Percentiles rank a stretch among this genome's conserved stretches.
phyloP scores from a whole-genome alignment of 2,329 filamentous ascomycete genomes.

The Plenodomus biglobosus region DNA sequence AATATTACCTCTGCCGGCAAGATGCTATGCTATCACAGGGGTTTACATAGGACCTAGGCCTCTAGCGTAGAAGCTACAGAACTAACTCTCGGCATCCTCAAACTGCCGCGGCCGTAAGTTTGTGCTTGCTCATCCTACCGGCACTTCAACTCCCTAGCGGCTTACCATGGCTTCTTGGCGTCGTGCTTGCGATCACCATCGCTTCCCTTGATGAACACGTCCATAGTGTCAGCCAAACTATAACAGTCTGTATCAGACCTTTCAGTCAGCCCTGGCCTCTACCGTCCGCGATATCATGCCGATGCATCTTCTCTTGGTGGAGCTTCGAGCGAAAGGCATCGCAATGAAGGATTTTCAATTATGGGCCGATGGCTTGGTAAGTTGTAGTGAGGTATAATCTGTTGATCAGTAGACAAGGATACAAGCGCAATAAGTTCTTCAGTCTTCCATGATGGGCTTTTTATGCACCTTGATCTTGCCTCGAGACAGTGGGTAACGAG shows the following conservation, averaged over 20 bases:
- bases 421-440: slow-evolving; percentile 2
- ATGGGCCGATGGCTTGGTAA: neutral
- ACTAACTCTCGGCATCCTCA: slow-evolving; percentile 9
- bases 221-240: slow-evolving; percentile 3
- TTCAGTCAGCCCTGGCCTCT: slow-evolving; percentile 6
- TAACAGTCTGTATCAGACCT: slow-evolving; percentile 4
- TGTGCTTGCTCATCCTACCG: slow-evolving; percentile 8
- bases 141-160: slow-evolving; percentile 7
- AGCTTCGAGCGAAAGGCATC: slow-evolving; percentile 5
- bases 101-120: slow-evolving; percentile 3
- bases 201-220: slow-evolving; percentile 8
- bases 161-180: slow-evolving; percentile 7
- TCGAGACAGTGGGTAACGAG: neutral
- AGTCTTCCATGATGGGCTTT: slow-evolving; percentile 5
- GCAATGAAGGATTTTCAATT: neutral
- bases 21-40: too few species aligned
- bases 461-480: slow-evolving; percentile 7
- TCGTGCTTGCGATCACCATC: slow-evolving; percentile 5
- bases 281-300: slow-evolving; percentile 4
- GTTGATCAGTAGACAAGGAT: too few species aligned
- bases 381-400: too few species aligned
- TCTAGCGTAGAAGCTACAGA: slow-evolving; percentile 4
- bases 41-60: too few species aligned
- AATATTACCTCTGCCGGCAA: too few species aligned
- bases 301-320: slow-evolving; percentile 7